These are phyloP conservation scores for Penicillium verhagenii DNA, from an alignment of 495 filamentous ascomycete genomes.

Conservation along the genomic window DNA sequence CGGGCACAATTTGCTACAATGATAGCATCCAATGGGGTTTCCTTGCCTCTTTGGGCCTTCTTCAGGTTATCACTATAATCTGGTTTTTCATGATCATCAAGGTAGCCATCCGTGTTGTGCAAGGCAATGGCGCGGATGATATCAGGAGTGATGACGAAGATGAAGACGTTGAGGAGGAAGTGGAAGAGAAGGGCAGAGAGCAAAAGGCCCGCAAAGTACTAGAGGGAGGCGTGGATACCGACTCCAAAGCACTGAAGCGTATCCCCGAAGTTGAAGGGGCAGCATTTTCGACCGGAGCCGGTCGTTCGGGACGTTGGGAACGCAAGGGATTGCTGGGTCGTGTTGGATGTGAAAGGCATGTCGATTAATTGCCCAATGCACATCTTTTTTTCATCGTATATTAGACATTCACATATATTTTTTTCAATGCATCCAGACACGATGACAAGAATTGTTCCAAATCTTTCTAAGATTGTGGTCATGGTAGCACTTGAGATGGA, in stretches of 20 bases:
- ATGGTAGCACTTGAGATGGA: too few relatives aligned
- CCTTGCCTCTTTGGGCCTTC: not conserved
- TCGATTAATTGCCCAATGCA: not conserved
- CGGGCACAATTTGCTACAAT: not conserved
- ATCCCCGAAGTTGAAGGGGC: not conserved
- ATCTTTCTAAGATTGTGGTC: too few relatives aligned
- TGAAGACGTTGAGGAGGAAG: not conserved
- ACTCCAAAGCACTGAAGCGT: not conserved
- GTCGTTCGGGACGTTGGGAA: not conserved
- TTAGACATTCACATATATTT: not conserved
- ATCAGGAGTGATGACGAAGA: not conserved
- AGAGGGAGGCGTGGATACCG: not conserved
- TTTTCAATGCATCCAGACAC: not conserved
- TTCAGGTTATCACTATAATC: not conserved
- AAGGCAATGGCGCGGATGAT: not conserved
- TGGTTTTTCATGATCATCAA: not conserved
- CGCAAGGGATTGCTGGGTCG: not conserved
- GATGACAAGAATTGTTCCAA: not conserved
- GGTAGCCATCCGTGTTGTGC: not conserved
- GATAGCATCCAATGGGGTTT: not conserved
- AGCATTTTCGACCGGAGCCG: not conserved
- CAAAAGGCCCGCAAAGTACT: not conserved
- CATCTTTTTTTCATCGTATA: not conserved
- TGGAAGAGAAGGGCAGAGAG: not conserved
- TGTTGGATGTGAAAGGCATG: not conserved